Conservation (phyloP, 305 asterid species). For the Fraxinus platypoda region DNA sequence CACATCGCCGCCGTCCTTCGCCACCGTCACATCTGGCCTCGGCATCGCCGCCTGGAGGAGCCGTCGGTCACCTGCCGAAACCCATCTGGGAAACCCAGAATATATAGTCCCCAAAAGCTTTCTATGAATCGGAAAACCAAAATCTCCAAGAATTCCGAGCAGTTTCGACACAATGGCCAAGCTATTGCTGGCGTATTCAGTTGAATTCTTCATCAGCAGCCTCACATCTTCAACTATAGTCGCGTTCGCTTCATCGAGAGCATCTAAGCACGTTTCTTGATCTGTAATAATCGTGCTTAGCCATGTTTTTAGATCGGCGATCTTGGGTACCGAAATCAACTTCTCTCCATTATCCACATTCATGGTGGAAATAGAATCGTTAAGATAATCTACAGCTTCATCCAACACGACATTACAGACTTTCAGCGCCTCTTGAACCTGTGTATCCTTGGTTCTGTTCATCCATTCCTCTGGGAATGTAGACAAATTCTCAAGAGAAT, state of each 20-base stretch:
- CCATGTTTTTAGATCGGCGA: slow-evolving; percentile 62
- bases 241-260: slow-evolving; percentile 56
- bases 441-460: slow-evolving; percentile 21
- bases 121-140: slow-evolving; percentile 51
- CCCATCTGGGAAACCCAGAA: slow-evolving; percentile 57
- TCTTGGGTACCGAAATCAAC: slow-evolving; percentile 24
- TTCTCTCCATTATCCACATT: slow-evolving; percentile 19
- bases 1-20: slow-evolving; percentile 62
- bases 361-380: slow-evolving; percentile 42
- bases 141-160: slow-evolving; percentile 36
- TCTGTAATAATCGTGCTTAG: slow-evolving; percentile 65
- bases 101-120: slow-evolving; percentile 32
- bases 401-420: slow-evolving; percentile 53
- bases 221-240: slow-evolving; percentile 38
- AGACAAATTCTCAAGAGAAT: slow-evolving; percentile 37
- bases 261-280: slow-evolving; percentile 74
- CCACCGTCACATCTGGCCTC: slow-evolving; percentile 65
- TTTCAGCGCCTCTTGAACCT: slow-evolving; percentile 41
- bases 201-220: slow-evolving; percentile 49
- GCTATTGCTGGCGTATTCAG: slow-evolving; percentile 68
- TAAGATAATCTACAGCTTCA: slow-evolving; percentile 62
- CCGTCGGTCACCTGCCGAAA: slow-evolving; percentile 54
- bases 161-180: slow-evolving; percentile 68
- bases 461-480: slow-evolving; percentile 32
- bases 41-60: slow-evolving; percentile 46